These are phyloP conservation scores for Furcasterigmium sp. DNA, from an alignment of 2,329 filamentous ascomycete genomes.

Conservation along the genomic window DNA sequence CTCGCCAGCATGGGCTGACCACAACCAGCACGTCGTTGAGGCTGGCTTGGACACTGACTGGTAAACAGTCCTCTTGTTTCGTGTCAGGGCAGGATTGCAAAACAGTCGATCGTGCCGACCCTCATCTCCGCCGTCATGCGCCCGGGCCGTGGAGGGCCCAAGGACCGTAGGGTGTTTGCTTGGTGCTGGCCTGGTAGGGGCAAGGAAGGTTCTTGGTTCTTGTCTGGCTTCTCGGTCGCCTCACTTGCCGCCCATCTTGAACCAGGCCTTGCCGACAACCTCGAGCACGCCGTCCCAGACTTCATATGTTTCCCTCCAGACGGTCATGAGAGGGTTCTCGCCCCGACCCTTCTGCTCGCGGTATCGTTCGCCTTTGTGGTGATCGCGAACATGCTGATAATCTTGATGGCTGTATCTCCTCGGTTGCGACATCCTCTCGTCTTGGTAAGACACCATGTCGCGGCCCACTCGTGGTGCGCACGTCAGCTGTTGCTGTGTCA, in stretches of 20 bases:
- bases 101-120: neutral
- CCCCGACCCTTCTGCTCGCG: neutral
- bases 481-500: neutral
- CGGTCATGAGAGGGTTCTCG: constrained; percentile 7
- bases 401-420: neutral
- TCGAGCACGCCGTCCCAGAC: constrained; percentile 33
- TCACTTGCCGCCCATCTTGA: constrained; percentile 19
- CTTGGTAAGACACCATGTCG: neutral
- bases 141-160: no score
- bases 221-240: neutral
- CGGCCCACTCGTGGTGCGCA: neutral
- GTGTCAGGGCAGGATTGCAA: constrained; percentile 1
- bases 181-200: no score
- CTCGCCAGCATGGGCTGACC: no score
- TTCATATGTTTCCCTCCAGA: constrained; percentile 27
- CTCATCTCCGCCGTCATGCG: neutral
- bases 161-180: no score
- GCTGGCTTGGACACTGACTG: no score
- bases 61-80: neutral
- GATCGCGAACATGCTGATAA: neutral
- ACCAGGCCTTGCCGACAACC: constrained; percentile 30
- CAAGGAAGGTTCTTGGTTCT: no score
- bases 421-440: neutral
- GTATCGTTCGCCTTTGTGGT: neutral
- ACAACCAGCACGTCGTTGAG: no score